Conservation (phyloP, 2,329 filamentous ascomycete species). For the Cercospora zeae-maydis region DNA sequence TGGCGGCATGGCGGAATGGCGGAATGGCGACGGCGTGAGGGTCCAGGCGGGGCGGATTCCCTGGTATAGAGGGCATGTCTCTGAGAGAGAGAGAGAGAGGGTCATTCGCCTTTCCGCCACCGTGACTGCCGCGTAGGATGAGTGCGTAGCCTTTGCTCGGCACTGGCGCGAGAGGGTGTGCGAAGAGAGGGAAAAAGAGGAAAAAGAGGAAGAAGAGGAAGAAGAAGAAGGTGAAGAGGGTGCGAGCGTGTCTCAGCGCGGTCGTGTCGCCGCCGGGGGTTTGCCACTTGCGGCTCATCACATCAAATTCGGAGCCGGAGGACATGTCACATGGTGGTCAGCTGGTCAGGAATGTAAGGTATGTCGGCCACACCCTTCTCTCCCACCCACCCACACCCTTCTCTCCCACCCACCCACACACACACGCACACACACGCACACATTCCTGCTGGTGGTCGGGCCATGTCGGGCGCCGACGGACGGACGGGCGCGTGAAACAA, state of each 20-base stretch:
- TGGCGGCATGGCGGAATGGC: too few relatives aligned
- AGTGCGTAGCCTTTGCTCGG: not conserved
- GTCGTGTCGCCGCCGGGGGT: not conserved
- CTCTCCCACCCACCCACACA: too few relatives aligned
- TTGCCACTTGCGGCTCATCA: not conserved
- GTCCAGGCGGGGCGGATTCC: not conserved
- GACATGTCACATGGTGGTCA: not conserved
- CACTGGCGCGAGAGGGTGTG: not conserved
- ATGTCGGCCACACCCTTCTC: too few relatives aligned
- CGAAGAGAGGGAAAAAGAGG: too few relatives aligned
- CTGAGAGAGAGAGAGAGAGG: not conserved
- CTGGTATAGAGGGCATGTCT: constrained; percentile 3
- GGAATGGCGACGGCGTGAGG: too few relatives aligned
- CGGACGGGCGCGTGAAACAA: too few relatives aligned
- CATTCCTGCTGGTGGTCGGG: not conserved
- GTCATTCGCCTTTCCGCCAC: not conserved
- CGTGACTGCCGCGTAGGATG: not conserved
- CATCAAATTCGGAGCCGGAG: not conserved
- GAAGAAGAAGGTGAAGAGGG: too few relatives aligned
- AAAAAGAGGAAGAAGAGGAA: too few relatives aligned
- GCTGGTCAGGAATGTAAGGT: not conserved
- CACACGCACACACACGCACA: not conserved
- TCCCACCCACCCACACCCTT: too few relatives aligned
- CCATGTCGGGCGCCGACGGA: not conserved
- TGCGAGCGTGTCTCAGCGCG: not conserved